These are phyloP conservation scores for Neurospora intermedia DNA, from an alignment of 495 filamentous ascomycete species.

Conservation along the genomic window DNA sequence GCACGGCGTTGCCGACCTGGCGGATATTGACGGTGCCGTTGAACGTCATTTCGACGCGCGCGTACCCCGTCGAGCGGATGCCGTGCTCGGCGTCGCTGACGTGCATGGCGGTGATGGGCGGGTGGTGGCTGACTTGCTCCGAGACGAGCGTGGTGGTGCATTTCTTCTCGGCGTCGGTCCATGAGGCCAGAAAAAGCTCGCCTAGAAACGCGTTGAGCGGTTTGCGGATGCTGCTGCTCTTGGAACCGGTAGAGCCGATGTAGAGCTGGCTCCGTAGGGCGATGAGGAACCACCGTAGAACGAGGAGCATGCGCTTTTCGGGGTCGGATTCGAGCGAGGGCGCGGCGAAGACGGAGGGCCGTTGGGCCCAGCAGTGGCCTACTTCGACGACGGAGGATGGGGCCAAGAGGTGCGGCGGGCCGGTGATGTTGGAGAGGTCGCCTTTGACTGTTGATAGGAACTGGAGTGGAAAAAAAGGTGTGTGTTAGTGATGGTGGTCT, in stretches of 20 bases:
- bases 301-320: conserved; percentile 60
- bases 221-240: conserved; percentile 39
- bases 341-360: conserved; percentile 70
- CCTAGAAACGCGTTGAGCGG: conserved; percentile 95
- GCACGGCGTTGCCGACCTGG: conserved; percentile 68
- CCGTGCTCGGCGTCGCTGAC: conserved; percentile 67
- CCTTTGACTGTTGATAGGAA: conserved; percentile 78
- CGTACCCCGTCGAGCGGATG: conserved; percentile 72
- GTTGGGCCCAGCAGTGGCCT: conserved; percentile 80
- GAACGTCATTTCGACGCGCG: conserved; percentile 78
- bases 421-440: conserved; percentile 76
- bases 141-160: conserved; percentile 93
- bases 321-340: conserved; percentile 60
- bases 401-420: conserved; percentile 75
- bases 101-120: conserved; percentile 81
- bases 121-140: conserved; percentile 97
- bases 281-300: conserved; percentile 76
- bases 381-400: conserved; percentile 73
- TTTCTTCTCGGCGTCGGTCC: conserved; percentile 92
- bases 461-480: conserved; percentile 24
- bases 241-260: conserved; percentile 12
- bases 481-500: conserved; percentile 4
- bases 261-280: conserved; percentile 71
- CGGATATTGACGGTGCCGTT: conserved; percentile 66
- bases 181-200: conserved; percentile 72